Base-by-base conservation (phyloP, 257 asterid species). In the Solanum chilense region DNA sequence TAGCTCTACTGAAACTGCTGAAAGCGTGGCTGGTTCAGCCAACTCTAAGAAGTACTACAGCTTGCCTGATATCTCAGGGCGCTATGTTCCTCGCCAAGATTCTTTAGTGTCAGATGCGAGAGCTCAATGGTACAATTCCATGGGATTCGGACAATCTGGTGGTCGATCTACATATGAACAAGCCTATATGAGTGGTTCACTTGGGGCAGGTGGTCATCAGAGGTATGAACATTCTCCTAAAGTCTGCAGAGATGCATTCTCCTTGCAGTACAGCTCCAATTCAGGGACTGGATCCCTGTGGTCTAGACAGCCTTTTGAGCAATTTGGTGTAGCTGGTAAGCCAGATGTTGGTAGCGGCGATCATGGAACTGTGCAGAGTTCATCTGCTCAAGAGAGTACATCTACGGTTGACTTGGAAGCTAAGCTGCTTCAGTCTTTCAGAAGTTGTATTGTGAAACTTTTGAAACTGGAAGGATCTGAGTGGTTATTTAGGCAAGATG, bases 401-500 rank as follows among this genome's bases (percentile, higher is more conserved):
- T 91, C 94, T 5, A 58, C 37, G 49, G 77, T 90, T 6, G 95
- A 94, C 87, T 85, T 91, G 90, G 99, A 97, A 91, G 94, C 94
- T 15, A 96, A 89, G 91, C 92, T 96, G 86, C 96, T 97, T 86
- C 99, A 93, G 91, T 92, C 98, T 83, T 95, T 97, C 90, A 92
- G 99, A 92, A 91, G 94, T 60, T 94, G 98, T 86, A 91, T 96
- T 73, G 78, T 87, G 90, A 95, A 88, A 78, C 95, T 97, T 85
- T 89, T 96, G 92, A 96, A 96, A 94, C 94, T 97, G 84, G 99
- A 96, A 92, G 99, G 98, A 86, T 93, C 96, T 47, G 98, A 96
- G 23, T 93, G 98, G 97, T 83, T 97, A 89, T 96, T 97, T 89
- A 93, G 93, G 89, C 98, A 94, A 89, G 95, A 96, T 85, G 98